These are phyloP conservation scores for Daphne laureola DNA, from an alignment of 441 rosid genomes.

Conservation along the genomic window DNA sequence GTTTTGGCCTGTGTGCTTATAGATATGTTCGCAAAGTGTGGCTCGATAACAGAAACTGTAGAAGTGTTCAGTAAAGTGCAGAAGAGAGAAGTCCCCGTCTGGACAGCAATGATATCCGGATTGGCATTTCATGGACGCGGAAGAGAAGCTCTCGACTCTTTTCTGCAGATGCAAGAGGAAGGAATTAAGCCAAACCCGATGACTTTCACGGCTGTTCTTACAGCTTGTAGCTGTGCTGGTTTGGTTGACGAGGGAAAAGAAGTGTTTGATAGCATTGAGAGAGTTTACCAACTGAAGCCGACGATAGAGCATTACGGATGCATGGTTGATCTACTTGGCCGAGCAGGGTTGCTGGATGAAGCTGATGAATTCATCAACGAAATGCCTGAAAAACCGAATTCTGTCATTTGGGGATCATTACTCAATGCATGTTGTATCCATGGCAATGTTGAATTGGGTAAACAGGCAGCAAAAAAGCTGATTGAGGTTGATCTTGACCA, in stretches of 20 bases:
- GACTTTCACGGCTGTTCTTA: slow-evolving; percentile 48
- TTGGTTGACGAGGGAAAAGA: slow-evolving; percentile 41
- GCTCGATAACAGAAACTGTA: slow-evolving; percentile 43
- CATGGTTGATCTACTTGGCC: slow-evolving; percentile 53
- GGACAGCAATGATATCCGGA: slow-evolving; percentile 60
- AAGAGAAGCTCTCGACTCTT: slow-evolving; percentile 35
- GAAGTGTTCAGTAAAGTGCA: slow-evolving; percentile 25
- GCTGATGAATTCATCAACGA: slow-evolving; percentile 29
- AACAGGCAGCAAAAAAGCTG: slow-evolving; percentile 33
- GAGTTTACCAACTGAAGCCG: slow-evolving; percentile 33
- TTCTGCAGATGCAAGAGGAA: slow-evolving; percentile 35
- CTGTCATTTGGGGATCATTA: slow-evolving; percentile 50
- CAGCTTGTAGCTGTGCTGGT: slow-evolving; percentile 53
- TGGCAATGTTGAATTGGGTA: slow-evolving; percentile 31
- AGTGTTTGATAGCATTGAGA: slow-evolving; percentile 33
- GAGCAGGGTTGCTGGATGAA: slow-evolving; percentile 46
- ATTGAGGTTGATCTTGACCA: slow-evolving; percentile 37
- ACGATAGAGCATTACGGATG: slow-evolving; percentile 54
- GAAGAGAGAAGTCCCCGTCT: slow-evolving; percentile 30
- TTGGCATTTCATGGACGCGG: slow-evolving; percentile 47
- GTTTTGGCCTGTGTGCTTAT: slow-evolving; percentile 38
- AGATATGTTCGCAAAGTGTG: slow-evolving; percentile 57
- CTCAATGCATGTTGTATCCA: slow-evolving; percentile 48
- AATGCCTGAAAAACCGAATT: slow-evolving; percentile 49
- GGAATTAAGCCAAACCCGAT: slow-evolving; percentile 44